Evolutionary conservation across 495 filamentous ascomycete species (phyloP), one percentile per base, ranked within the genome.

Genomic region (Penicillium canariense): DNA sequence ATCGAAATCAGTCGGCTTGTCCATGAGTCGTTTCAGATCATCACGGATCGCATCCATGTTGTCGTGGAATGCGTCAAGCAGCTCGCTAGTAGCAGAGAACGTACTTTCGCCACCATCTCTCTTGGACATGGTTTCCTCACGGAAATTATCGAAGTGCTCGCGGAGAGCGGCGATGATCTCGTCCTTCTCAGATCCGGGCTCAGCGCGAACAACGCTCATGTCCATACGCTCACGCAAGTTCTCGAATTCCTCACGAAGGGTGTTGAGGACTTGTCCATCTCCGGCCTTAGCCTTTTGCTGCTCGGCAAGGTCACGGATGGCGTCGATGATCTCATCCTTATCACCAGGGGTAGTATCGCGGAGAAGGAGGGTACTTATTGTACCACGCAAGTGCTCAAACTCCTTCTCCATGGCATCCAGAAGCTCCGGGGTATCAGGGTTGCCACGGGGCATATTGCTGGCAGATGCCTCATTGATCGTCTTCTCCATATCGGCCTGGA

Each of bases 21-120:
- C 83, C 20, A 84, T 70, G 12, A 92, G 78, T 59, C 84, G 90
- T 52, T 88, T 84, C n/a, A 97, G 75, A 61, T 91, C 88, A 10
- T 76, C 69, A 9, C 85, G 82, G 28, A 97, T 80, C 3, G 81
- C 79, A 43, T 85, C 85, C 6, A 96, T 81, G 15, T 90, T 90
- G 39, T 96, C 89, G 47, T 91, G 86, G 50, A 97, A 74, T 5
- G 87, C 87, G 66, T 96, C 89, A 1, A 95, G 77, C 15, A 96
- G 79, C 63, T 92, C 88, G 14, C 84, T 82, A 11, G 87, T 86
- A 14, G 81, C 80, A 2, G 86, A 81, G 22, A 83, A 59, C 17
- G 77, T 71, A 43, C 74, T 83, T 28, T 88, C 85, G 11, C 68
- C 74, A 27, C 72, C 74, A 52, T 87, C 82, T 23, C 20, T 48